Base-by-base conservation (phyloP, 768 basidiomycete genomes). In the Pleurotus salmoneostramineus region DNA sequence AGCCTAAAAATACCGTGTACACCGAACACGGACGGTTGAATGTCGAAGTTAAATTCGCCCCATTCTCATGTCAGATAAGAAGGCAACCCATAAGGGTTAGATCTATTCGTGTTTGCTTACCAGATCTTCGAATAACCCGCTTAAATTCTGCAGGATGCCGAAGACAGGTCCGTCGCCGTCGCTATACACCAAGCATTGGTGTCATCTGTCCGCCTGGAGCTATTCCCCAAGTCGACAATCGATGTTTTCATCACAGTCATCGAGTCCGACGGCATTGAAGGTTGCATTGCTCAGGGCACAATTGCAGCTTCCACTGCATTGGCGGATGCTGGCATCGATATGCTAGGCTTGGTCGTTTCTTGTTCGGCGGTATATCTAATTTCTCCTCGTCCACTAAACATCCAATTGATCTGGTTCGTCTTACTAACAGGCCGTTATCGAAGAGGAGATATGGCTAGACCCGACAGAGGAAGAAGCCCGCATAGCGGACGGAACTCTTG, bases 11-110 rank as follows among this genome's bases (percentile, higher is more conserved):
- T 55, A 77, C 79, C 11, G 71, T 83, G 3, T 99, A 95, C 68
- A 93, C 81, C 61, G 96, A 98, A 64, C 88, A 84, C 58, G 97
- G 96, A 1, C 83, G 82, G 55, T 72, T 99, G 52, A 98, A 94
- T 59, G 91, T 99, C 5, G 95, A 98, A 72, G 92, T 98, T 52
- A 98, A 98, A 72, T 98, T 95, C 65, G 83, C 95, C 2, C 97
- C 97, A 0, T 99, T 96, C 69, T 93, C 97, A 6, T 93, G 88
- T 64, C 71, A 76, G 32, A 80, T 77, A 12, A 77, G 96, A 63
- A 79, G 89, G 67, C 88, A 90, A 5, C 96, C 96, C 0, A 82
- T 96, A 64, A 87, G 91, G 61, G 96, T 96, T 72, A 73, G 88
- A 67, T 61, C 59, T 12, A 8, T 46, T n/a, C 6, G 32, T 21